phyloP scores from a whole-genome alignment of 1,139 yeast genomes.

The Casaregolazyma lundiana region DNA sequence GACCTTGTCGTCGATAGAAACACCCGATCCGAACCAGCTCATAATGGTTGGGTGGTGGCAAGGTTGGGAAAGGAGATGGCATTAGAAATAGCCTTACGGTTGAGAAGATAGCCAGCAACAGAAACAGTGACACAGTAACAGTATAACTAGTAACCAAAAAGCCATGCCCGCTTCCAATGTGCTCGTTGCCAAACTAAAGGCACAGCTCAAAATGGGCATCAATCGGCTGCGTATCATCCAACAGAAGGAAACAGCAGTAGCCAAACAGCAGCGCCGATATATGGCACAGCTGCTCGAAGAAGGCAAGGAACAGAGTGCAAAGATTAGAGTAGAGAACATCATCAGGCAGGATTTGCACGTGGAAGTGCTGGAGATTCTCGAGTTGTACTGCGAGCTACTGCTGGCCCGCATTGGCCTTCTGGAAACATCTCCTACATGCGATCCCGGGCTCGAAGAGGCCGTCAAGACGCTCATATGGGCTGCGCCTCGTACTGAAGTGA shows the following conservation, averaged over 20 bases:
- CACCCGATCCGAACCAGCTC: constrained; percentile 58
- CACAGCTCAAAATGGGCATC: constrained; percentile 74
- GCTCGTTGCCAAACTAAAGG: constrained; percentile 48
- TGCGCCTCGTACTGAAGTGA: constrained; percentile 69
- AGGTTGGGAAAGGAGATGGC: background rate
- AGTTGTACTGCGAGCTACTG: constrained; percentile 76
- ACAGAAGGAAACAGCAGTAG: constrained; percentile 73
- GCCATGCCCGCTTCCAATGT: constrained; percentile 3
- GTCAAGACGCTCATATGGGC: constrained; percentile 66
- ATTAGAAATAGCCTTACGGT: background rate
- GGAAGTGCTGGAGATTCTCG: constrained; percentile 75
- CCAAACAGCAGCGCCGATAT: constrained; percentile 74
- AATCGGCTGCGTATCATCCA: constrained; percentile 75
- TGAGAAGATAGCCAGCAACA: background rate
- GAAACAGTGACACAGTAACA: too few species aligned
- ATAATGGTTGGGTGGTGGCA: constrained; percentile 11
- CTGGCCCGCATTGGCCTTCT: constrained; percentile 68
- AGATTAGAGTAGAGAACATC: constrained; percentile 78
- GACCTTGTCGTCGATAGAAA: constrained; percentile 59
- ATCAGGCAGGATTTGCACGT: constrained; percentile 80
- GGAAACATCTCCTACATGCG: constrained; percentile 45
- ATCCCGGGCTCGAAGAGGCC: constrained; percentile 68
- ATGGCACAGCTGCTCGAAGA: constrained; percentile 66
- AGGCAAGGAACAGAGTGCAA: constrained; percentile 81
- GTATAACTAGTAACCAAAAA: background rate